Conservation (phyloP, 228 moss, liverwort and hornwort genomes). For the Sphagnum fallax region DNA sequence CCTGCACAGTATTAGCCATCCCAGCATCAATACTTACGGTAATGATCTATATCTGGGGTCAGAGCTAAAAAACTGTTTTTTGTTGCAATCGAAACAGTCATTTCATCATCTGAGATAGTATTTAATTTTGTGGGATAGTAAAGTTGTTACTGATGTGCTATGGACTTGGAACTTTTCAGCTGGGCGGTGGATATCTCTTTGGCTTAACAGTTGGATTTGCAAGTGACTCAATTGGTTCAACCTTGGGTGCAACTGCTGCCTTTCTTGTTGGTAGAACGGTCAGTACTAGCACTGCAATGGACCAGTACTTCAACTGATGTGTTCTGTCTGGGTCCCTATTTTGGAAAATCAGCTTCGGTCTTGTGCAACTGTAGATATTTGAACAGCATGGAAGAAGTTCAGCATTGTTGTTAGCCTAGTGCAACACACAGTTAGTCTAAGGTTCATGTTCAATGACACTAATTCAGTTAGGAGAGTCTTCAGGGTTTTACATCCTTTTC, state of each 20-base stretch:
- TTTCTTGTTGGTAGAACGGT: slow-evolving; percentile 94
- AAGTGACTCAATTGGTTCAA: slow-evolving; percentile 84
- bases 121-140: too few relatives aligned
- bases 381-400: neutral
- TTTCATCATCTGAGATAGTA: neutral
- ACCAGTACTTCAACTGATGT: too few relatives aligned
- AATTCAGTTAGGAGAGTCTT: too few relatives aligned
- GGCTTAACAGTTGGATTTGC: slow-evolving; percentile 80
- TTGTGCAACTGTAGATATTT: neutral
- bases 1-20: slow-evolving; percentile 81
- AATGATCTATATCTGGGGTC: slow-evolving; percentile 6
- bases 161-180: slow-evolving; percentile 32
- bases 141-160: too few relatives aligned
- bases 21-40: slow-evolving; percentile 94
- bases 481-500: too few relatives aligned
- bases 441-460: too few relatives aligned
- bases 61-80: neutral
- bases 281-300: slow-evolving; percentile 11
- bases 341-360: neutral
- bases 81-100: neutral
- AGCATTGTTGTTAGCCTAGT: neutral
- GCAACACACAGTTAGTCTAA: too few relatives aligned
- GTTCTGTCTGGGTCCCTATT: neutral
- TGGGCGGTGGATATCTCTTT: slow-evolving; percentile 96
- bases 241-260: slow-evolving; percentile 84